Percentiles rank a stretch among this genome's conserved stretches.
phyloP scores from a whole-genome alignment of 2,329 filamentous ascomycete species.

The Colletotrichum ledebouriae region DNA sequence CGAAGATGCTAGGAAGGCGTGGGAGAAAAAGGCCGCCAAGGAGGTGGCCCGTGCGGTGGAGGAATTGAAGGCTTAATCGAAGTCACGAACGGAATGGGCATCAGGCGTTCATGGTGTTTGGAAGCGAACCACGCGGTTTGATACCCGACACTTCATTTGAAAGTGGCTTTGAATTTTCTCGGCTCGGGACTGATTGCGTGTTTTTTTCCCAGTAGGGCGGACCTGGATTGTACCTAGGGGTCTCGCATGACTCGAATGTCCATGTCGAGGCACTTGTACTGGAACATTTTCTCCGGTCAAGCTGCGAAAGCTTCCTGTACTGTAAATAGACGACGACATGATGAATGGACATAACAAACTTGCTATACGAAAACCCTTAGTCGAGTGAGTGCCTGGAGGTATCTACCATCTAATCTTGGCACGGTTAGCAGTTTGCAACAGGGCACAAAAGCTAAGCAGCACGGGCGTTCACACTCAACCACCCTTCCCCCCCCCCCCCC shows the following conservation, averaged over 20 bases:
- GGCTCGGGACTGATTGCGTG: conserved; percentile 4
- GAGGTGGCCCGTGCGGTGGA: conserved; percentile 84
- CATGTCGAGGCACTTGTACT: conserved; percentile 5
- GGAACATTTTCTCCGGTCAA: neutral
- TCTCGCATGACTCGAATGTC: conserved; percentile 23
- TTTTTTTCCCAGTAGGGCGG: conserved; percentile 26
- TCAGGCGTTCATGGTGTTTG: conserved; percentile 41
- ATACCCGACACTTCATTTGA: conserved; percentile 41
- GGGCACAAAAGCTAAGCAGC: neutral
- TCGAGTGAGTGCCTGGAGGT: neutral
- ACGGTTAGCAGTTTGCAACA: conserved; percentile 5
- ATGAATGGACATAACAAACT: conserved; percentile 38
- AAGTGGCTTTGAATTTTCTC: conserved; percentile 35
- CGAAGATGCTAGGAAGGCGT: conserved; percentile 74
- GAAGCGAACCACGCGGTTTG: conserved; percentile 42
- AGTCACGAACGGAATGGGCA: conserved; percentile 31
- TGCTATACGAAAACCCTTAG: neutral
- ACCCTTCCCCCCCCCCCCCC: too few species aligned
- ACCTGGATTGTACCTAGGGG: conserved; percentile 26
- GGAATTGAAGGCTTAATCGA: conserved; percentile 54
- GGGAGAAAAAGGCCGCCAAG: conserved; percentile 81
- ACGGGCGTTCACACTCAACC: neutral
- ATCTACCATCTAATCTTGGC: neutral
- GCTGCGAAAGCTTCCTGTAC: conserved; percentile 21
- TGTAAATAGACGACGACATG: conserved; percentile 41